Conservation (phyloP, 768 basidiomycete genomes). For the Coprinopsis cinerea region DNA sequence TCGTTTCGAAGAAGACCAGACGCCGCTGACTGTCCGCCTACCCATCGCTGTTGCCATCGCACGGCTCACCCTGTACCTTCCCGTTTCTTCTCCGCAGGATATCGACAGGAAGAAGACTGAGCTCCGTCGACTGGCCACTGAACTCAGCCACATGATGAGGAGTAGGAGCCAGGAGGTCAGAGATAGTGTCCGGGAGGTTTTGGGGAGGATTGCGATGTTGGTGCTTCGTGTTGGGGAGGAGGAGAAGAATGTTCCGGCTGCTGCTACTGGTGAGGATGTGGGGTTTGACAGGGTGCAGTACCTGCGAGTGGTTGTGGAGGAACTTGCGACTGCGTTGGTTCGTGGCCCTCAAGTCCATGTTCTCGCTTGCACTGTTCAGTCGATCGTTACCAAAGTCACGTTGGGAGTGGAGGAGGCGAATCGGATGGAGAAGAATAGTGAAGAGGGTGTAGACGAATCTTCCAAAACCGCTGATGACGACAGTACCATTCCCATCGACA, state of each 20-base stretch:
- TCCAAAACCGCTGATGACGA: background rate
- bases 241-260: background rate
- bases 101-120: constrained; percentile 22
- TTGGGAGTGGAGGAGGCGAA: constrained; percentile 24
- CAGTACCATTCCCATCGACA: background rate
- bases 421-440: background rate
- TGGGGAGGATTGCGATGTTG: constrained; percentile 9
- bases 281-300: constrained; percentile 27
- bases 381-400: constrained; percentile 77
- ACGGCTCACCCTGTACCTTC: constrained; percentile 77
- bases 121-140: constrained; percentile 52
- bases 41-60: constrained; percentile 85
- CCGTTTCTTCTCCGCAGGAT: constrained; percentile 49
- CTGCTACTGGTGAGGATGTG: background rate
- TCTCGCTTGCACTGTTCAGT: constrained; percentile 78
- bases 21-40: constrained; percentile 48
- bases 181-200: constrained; percentile 69
- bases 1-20: constrained; percentile 53
- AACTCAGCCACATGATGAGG: constrained; percentile 84
- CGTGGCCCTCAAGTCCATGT: constrained; percentile 95
- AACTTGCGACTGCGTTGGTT: constrained; percentile 76
- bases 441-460: background rate
- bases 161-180: constrained; percentile 91
- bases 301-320: constrained; percentile 67
- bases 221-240: constrained; percentile 3